A percentile compares a stretch with the other conserved stretches of the same genome.
phyloP scores from a whole-genome alignment of 345 rosid species.

The Alliaria petiolata region DNA sequence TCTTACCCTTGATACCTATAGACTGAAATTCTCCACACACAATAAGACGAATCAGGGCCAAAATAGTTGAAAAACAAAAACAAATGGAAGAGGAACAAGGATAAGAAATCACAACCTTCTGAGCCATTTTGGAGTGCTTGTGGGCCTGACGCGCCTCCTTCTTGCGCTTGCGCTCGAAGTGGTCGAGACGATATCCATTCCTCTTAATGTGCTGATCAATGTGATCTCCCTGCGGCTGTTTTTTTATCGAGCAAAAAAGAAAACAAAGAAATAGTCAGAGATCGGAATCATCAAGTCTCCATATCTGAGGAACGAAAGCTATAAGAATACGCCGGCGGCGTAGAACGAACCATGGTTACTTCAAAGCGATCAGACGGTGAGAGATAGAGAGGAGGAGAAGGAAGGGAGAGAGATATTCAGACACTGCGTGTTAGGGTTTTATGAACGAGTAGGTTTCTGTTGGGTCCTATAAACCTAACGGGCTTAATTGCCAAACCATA shows the following conservation, averaged over 20 bases:
- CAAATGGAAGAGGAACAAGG: background rate
- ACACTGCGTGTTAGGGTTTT: constrained; percentile 14
- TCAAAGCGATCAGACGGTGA: background rate
- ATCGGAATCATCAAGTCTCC: background rate
- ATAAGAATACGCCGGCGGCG: background rate
- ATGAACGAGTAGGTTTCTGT: background rate
- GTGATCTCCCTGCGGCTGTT: constrained; percentile 93
- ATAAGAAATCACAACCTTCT: constrained; percentile 35
- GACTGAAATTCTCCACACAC: constrained; percentile 31
- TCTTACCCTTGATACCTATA: constrained; percentile 77
- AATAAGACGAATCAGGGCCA: background rate
- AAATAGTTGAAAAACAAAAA: background rate
- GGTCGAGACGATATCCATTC: constrained; percentile 72
- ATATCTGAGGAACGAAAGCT: background rate
- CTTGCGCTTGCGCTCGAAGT: constrained; percentile 85
- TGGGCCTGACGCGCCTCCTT: constrained; percentile 89
- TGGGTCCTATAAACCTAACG: background rate
- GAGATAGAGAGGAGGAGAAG: background rate
- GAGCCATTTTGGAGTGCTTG: constrained; percentile 70
- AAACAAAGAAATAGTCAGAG: background rate
- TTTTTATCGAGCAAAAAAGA: constrained; percentile 7
- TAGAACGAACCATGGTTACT: constrained; percentile 32
- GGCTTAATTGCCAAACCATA: background rate
- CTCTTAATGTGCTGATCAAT: constrained; percentile 82
- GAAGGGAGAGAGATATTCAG: background rate